These are phyloP conservation scores for Trichoderma sp. DNA, from an alignment of 2,329 filamentous ascomycete genomes.

Conservation along the genomic window DNA sequence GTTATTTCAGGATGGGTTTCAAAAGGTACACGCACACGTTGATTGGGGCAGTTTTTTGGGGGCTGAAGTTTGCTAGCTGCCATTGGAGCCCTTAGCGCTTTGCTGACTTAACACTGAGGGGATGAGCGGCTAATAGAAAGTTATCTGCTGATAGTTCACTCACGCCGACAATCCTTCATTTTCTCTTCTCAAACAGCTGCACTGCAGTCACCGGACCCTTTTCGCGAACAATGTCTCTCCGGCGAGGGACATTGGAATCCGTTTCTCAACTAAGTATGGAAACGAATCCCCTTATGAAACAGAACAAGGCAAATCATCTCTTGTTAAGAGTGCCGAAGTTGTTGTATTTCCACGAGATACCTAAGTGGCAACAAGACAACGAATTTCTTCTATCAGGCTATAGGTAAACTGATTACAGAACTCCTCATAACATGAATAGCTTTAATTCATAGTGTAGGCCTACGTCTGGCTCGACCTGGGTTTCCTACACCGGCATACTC, in stretches of 20 bases:
- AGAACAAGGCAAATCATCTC: not conserved
- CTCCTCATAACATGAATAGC: not conserved
- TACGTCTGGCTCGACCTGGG: slow-evolving; percentile 16
- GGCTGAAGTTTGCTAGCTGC: not conserved
- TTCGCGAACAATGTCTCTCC: not conserved
- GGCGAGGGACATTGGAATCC: not conserved
- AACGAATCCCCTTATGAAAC: not conserved
- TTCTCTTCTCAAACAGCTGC: not conserved
- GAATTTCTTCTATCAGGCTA: not conserved
- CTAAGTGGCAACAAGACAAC: not conserved
- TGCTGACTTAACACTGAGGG: not conserved
- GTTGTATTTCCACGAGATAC: not conserved
- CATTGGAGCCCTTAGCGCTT: not conserved
- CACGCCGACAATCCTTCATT: not conserved
- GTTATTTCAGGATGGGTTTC: not conserved
- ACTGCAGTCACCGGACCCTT: no score
- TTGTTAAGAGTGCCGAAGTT: not conserved
- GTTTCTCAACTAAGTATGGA: not conserved
- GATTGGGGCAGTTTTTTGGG: not conserved
- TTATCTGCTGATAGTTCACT: not conserved
- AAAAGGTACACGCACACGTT: not conserved
- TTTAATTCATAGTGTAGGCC: not conserved
- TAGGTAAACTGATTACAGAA: not conserved
- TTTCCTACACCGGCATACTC: slow-evolving; percentile 13
- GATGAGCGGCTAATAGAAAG: not conserved